Conservation (phyloP, 2,329 filamentous ascomycete species). For the Aspergillus floridensis region DNA sequence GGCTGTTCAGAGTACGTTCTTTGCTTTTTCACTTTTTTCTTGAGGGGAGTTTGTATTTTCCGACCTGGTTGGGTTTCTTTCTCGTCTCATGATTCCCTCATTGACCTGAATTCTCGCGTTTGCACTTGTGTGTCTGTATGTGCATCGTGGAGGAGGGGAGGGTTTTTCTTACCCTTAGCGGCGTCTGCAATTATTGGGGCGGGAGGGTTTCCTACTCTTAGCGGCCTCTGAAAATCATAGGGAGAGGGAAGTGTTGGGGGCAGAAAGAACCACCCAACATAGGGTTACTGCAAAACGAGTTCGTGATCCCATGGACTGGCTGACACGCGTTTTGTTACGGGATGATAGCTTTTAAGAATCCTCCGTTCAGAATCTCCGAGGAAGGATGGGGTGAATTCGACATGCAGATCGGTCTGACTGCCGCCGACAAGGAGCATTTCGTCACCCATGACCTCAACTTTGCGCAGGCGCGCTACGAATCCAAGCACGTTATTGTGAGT, state of each 20-base stretch:
- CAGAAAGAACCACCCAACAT: not conserved
- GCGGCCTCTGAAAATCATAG: not conserved
- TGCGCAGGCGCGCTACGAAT: constrained; percentile 74
- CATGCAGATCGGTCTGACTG: constrained; percentile 79
- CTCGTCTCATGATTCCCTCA: not conserved
- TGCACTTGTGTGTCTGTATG: too few relatives aligned
- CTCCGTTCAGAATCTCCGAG: constrained; percentile 86
- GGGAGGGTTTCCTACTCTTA: not conserved
- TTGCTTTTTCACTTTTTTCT: not conserved
- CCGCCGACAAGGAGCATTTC: constrained; percentile 80
- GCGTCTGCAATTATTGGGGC: not conserved
- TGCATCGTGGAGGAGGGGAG: too few relatives aligned
- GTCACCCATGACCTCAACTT: constrained; percentile 93
- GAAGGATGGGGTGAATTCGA: constrained; percentile 99
- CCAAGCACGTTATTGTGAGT: constrained; percentile 68
- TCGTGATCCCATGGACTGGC: not conserved
- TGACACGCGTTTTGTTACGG: constrained; percentile 4
- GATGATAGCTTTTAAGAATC: constrained; percentile 68
- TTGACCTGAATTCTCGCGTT: too few relatives aligned
- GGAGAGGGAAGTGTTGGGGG: not conserved
- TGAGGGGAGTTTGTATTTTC: not conserved
- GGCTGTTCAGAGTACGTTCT: constrained; percentile 70
- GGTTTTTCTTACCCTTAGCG: too few relatives aligned
- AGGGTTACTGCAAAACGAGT: not conserved
- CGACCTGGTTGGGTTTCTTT: not conserved